Evolutionary conservation across 179 eudicot species (phyloP).

Genomic region (Nepenthes alata): DNA sequence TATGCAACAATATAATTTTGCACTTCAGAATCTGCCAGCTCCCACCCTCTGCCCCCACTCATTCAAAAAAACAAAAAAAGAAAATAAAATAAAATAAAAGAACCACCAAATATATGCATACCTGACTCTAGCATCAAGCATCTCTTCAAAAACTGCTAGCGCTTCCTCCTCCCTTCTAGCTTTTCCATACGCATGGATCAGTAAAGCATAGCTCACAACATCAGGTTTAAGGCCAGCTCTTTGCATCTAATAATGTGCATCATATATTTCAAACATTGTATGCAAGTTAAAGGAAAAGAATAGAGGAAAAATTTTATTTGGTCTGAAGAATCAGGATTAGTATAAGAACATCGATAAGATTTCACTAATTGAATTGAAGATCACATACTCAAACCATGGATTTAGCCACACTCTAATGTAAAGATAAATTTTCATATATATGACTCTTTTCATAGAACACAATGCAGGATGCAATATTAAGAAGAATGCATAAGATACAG

Average conservation of each 20-base stretch:
- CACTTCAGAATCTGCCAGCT: too few relatives aligned
- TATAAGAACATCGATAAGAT: too few relatives aligned
- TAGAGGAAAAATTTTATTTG: background rate
- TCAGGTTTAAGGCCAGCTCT: constrained; percentile 72
- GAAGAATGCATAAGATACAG: too few relatives aligned
- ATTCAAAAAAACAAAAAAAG: background rate
- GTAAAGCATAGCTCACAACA: constrained; percentile 87
- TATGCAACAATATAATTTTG: too few relatives aligned
- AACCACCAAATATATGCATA: constrained; percentile 11
- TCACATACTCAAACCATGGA: too few relatives aligned
- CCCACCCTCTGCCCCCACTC: background rate
- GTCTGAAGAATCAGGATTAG: too few relatives aligned
- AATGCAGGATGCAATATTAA: too few relatives aligned
- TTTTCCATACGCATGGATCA: constrained; percentile 82
- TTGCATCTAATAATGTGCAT: constrained; percentile 54
- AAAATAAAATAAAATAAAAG: background rate
- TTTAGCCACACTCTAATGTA: too few relatives aligned
- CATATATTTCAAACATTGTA: background rate
- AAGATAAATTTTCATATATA: too few relatives aligned
- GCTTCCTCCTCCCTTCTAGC: constrained; percentile 98
- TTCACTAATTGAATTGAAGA: too few relatives aligned
- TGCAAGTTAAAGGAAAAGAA: background rate
- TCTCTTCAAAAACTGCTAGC: constrained; percentile 89
- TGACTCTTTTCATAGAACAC: too few relatives aligned
- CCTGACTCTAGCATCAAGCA: constrained; percentile 99